Evolutionary conservation across 2,329 filamentous ascomycete genomes (phyloP).

Genomic region (Aurifilum marmelostoma): DNA sequence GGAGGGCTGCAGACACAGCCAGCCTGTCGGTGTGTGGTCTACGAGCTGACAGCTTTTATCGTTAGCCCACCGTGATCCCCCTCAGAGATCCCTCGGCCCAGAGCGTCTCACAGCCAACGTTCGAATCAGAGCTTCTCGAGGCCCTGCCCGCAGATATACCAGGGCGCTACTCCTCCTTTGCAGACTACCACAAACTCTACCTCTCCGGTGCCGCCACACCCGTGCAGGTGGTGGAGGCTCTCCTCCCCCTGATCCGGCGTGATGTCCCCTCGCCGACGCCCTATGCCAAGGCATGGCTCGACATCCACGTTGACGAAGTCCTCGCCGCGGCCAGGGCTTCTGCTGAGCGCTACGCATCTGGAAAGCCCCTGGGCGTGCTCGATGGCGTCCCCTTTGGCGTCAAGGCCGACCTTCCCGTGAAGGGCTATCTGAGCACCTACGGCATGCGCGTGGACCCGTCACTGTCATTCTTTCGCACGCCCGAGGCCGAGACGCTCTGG

Average conservation of each 20-base stretch:
- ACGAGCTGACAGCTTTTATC: not conserved
- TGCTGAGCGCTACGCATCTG: conserved; percentile 70
- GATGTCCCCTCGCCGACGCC: conserved; percentile 56
- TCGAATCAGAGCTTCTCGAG: conserved; percentile 47
- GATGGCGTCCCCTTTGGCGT: conserved; percentile 84
- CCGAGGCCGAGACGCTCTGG: conserved; percentile 64
- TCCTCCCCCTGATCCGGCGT: conserved; percentile 72
- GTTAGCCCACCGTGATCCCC: conserved; percentile 61
- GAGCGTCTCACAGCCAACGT: conserved; percentile 39
- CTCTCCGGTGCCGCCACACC: conserved; percentile 71
- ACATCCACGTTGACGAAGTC: conserved; percentile 64
- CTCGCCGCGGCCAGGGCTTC: conserved; percentile 72
- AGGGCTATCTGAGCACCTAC: conserved; percentile 69
- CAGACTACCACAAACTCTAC: conserved; percentile 80
- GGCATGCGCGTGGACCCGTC: conserved; percentile 62
- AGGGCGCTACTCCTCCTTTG: conserved; percentile 67
- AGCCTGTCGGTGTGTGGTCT: too few species aligned
- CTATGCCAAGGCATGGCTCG: conserved; percentile 75
- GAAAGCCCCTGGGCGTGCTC: conserved; percentile 67
- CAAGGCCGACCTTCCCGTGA: conserved; percentile 78
- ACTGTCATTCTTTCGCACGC: conserved; percentile 48
- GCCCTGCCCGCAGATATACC: conserved; percentile 45
- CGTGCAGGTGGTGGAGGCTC: conserved; percentile 67
- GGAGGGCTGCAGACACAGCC: too few species aligned
- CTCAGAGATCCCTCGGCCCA: conserved; percentile 42